These are phyloP conservation scores for Pestalotiopsis sp. DNA, from an alignment of 2,329 filamentous ascomycete genomes.

Conservation along the genomic window DNA sequence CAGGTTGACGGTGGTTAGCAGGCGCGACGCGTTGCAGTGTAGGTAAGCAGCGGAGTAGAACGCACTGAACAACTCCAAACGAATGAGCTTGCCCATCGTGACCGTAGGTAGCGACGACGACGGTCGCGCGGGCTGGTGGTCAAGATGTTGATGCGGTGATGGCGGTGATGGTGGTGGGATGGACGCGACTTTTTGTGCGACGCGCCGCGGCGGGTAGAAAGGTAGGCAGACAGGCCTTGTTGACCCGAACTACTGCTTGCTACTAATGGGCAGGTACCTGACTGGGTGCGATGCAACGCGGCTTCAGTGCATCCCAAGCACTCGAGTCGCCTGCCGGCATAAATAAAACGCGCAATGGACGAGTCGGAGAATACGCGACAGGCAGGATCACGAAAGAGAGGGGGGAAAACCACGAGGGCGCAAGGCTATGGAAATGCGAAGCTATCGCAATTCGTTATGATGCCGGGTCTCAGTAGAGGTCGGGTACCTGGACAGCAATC, in stretches of 20 bases:
- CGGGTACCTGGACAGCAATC: neutral
- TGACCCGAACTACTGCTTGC: no score
- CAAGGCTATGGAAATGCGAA: neutral
- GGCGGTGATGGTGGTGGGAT: constrained; percentile 8
- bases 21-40: constrained; percentile 8
- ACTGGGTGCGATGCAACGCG: neutral
- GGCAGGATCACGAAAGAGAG: neutral
- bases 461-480: neutral
- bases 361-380: neutral
- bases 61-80: constrained; percentile 90
- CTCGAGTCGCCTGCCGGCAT: neutral
- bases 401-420: neutral
- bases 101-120: constrained; percentile 16
- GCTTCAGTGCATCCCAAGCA: neutral
- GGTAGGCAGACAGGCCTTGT: neutral
- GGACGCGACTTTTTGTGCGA: constrained; percentile 12
- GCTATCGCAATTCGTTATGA: neutral
- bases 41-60: constrained; percentile 21
- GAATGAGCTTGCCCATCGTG: constrained; percentile 93
- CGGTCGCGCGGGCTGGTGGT: neutral
- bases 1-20: constrained; percentile 21
- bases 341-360: neutral
- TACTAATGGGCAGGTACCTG: neutral
- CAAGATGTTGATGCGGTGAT: neutral
- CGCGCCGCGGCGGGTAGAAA: constrained; percentile 1